Percentiles rank a stretch among this genome's conserved stretches.
phyloP scores from a whole-genome alignment of 208 protist species.

The Trypanosoma theileri region DNA sequence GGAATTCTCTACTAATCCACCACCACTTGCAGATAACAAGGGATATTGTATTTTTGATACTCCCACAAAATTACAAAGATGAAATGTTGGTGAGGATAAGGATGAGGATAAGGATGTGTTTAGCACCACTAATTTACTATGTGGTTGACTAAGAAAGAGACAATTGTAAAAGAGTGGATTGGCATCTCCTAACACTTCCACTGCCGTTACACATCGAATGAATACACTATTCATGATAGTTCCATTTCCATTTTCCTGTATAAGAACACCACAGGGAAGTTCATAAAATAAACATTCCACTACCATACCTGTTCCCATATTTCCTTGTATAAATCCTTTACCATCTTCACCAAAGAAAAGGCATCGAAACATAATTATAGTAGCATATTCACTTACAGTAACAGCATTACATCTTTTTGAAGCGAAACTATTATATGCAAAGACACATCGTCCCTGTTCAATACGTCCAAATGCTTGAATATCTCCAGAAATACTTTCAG shows the following conservation, averaged over 20 bases:
- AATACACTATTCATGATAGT: constrained; percentile 13
- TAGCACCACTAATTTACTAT: neutral
- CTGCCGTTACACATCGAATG: constrained; percentile 15
- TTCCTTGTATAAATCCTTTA: constrained; percentile 19
- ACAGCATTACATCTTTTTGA: constrained; percentile 24
- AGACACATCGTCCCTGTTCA: constrained; percentile 14
- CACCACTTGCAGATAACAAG: constrained; percentile 19
- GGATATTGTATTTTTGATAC: neutral
- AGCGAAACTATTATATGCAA: constrained; percentile 44
- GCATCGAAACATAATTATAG: constrained; percentile 28
- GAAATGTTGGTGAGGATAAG: constrained; percentile 16
- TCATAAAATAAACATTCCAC: constrained; percentile 36
- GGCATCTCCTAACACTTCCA: neutral
- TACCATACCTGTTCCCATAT: constrained; percentile 1
- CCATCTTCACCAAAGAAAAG: constrained; percentile 29
- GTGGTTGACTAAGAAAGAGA: constrained; percentile 10
- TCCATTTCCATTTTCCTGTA: constrained; percentile 5
- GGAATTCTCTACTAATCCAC: constrained; percentile 18
- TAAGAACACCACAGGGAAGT: constrained; percentile 23
- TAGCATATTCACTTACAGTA: constrained; percentile 1
- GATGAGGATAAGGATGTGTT: neutral
- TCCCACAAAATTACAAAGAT: constrained; percentile 16
- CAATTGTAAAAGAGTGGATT: constrained; percentile 12
- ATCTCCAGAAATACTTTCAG: constrained; percentile 19
- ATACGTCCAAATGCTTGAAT: constrained; percentile 22